Evolutionary conservation across 768 basidiomycete species (phyloP).

Genomic region (Pholiota conissans): DNA sequence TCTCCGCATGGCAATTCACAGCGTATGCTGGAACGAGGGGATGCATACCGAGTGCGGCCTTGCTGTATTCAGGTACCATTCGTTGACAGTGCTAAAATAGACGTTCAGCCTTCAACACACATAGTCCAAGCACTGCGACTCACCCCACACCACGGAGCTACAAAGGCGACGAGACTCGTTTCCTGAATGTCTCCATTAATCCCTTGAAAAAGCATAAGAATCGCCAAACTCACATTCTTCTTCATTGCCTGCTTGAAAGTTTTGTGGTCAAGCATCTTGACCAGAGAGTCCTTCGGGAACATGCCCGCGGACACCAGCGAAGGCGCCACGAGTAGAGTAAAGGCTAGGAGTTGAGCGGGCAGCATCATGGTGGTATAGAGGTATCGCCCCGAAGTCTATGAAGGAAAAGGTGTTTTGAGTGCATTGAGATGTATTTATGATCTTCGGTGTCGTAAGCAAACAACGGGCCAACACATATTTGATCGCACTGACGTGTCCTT

Average conservation of each 20-base stretch:
- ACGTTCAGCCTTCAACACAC: neutral
- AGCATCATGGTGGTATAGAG: conserved; percentile 28
- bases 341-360: conserved; percentile 34
- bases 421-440: conserved; percentile 16
- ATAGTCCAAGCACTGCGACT: conserved; percentile 23
- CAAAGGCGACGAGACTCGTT: conserved; percentile 83
- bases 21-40: conserved; percentile 89
- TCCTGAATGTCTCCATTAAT: conserved; percentile 39
- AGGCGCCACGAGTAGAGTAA: conserved; percentile 41
- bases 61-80: conserved; percentile 83
- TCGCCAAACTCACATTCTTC: conserved; percentile 56
- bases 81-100: conserved; percentile 72
- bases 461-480: conserved; percentile 8
- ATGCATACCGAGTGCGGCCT: conserved; percentile 74
- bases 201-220: neutral
- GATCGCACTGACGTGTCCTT: conserved; percentile 19
- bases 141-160: conserved; percentile 94
- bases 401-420: neutral
- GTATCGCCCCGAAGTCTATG: neutral
- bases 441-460: conserved; percentile 7
- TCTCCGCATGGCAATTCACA: conserved; percentile 86
- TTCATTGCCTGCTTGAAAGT: conserved; percentile 74
- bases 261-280: conserved; percentile 74
- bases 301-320: conserved; percentile 51
- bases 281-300: conserved; percentile 50